These are phyloP conservation scores for Scytalidium sp. DNA, from an alignment of 2,329 filamentous ascomycete species.

Conservation along the genomic window DNA sequence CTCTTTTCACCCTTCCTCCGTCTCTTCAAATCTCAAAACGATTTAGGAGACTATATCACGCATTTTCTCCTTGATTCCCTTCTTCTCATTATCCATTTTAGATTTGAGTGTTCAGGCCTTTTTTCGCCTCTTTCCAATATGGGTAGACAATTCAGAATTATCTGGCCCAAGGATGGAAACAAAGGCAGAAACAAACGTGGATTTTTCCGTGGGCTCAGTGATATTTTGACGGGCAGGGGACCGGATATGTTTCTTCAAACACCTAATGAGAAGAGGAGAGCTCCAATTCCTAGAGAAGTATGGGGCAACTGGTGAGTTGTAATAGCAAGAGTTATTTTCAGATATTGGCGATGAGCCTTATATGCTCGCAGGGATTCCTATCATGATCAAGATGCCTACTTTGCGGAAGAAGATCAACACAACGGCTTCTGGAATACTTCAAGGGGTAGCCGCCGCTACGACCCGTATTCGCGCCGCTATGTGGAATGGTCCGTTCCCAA, in stretches of 20 bases:
- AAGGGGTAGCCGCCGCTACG: constrained; percentile 20
- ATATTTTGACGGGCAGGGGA: constrained; percentile 35
- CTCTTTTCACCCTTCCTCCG: too few relatives aligned
- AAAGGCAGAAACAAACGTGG: constrained; percentile 21
- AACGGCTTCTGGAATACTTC: constrained; percentile 7
- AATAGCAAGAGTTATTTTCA: neutral
- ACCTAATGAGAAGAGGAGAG: constrained; percentile 1
- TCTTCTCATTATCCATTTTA: neutral
- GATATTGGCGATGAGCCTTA: neutral
- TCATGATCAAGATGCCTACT: constrained; percentile 10
- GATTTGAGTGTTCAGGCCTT: neutral
- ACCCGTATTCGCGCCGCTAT: constrained; percentile 24
- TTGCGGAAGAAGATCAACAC: neutral
- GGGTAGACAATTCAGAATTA: constrained; percentile 16
- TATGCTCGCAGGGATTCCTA: constrained; percentile 24
- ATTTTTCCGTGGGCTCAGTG: constrained; percentile 26
- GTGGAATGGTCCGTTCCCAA: constrained; percentile 15
- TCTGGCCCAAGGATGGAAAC: constrained; percentile 27
- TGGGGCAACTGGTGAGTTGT: constrained; percentile 26
- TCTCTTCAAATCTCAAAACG: too few relatives aligned
- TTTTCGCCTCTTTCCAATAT: neutral
- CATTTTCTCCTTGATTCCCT: neutral
- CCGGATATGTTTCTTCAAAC: constrained; percentile 37
- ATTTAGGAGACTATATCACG: too few relatives aligned
- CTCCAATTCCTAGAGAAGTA: constrained; percentile 9